Evolutionary conservation across 1,284 basidiomycete species (phyloP).

Genomic region (Ceratobasidium theobromae): DNA sequence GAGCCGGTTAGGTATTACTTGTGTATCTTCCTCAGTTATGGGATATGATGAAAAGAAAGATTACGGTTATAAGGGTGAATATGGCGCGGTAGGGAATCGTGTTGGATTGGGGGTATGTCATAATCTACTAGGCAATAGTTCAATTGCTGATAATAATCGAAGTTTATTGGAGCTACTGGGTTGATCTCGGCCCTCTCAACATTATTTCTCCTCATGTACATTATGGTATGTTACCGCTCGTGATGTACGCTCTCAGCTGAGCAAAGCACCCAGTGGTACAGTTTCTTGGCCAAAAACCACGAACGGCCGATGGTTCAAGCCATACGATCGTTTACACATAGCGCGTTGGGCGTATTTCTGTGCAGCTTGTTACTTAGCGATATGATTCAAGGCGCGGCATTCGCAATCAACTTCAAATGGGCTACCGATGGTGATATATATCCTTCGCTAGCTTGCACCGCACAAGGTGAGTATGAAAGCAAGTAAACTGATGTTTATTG

Average conservation of each 20-base stretch:
- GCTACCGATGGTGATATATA: background rate
- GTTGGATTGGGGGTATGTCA: background rate
- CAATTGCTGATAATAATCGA: too few species aligned
- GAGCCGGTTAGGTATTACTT: too few species aligned
- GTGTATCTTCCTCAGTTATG: too few species aligned
- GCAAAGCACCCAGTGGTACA: conserved; percentile 1
- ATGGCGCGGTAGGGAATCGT: background rate
- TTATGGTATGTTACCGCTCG: background rate
- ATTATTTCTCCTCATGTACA: background rate
- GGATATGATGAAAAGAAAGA: background rate
- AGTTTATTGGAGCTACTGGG: background rate
- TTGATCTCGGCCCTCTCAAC: conserved; percentile 9
- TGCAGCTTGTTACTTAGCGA: conserved; percentile 15
- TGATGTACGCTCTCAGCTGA: too few species aligned
- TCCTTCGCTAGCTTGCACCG: conserved; percentile 4
- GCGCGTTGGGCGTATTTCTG: conserved; percentile 5
- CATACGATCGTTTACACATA: conserved; percentile 5
- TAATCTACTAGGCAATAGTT: too few species aligned
- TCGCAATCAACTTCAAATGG: conserved; percentile 25
- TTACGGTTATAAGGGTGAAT: background rate
- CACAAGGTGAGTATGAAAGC: background rate
- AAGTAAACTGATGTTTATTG: background rate
- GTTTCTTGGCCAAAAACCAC: background rate
- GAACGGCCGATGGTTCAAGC: background rate
- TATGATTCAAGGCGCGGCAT: conserved; percentile 9